These are phyloP conservation scores for Zea luxurians DNA, from an alignment of 176 grass and related monocot species.

Conservation along the genomic window DNA sequence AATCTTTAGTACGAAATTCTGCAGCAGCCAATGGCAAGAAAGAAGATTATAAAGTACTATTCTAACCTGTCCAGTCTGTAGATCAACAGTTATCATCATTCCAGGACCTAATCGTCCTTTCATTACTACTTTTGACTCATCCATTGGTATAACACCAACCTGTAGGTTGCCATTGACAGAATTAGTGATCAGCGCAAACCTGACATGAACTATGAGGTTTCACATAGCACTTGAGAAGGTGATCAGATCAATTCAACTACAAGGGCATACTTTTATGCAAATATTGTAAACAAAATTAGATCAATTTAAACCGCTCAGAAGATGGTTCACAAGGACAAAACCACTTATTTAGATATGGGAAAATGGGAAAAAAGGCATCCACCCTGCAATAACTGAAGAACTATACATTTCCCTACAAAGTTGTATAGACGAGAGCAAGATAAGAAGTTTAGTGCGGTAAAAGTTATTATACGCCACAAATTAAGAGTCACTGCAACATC, in stretches of 20 bases:
- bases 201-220: conserved; percentile 23
- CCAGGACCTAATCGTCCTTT: conserved; percentile 98
- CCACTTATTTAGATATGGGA: conserved; percentile 17
- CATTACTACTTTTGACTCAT: conserved; percentile 95
- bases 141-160: conserved; percentile 99
- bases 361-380: not conserved
- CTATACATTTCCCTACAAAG: conserved; percentile 23
- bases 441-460: conserved; percentile 17
- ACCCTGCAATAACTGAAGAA: conserved; percentile 11
- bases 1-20: conserved; percentile 30
- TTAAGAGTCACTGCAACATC: conserved; percentile 1
- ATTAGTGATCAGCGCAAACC: conserved; percentile 25
- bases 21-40: conserved; percentile 20
- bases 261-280: conserved; percentile 33
- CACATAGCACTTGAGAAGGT: conserved; percentile 15
- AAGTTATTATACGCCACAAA: not conserved
- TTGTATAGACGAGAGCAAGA: conserved; percentile 19
- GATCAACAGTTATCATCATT: conserved; percentile 99
- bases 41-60: conserved; percentile 20
- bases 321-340: conserved; percentile 21
- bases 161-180: conserved; percentile 46
- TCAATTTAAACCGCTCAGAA: conserved; percentile 35
- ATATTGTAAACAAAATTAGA: conserved; percentile 15
- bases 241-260: conserved; percentile 43
- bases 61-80: conserved; percentile 86